Percentiles rank a stretch among this genome's conserved stretches.
phyloP scores from a whole-genome alignment of 129 eudicot genomes.

The Pittosporum tobira region DNA sequence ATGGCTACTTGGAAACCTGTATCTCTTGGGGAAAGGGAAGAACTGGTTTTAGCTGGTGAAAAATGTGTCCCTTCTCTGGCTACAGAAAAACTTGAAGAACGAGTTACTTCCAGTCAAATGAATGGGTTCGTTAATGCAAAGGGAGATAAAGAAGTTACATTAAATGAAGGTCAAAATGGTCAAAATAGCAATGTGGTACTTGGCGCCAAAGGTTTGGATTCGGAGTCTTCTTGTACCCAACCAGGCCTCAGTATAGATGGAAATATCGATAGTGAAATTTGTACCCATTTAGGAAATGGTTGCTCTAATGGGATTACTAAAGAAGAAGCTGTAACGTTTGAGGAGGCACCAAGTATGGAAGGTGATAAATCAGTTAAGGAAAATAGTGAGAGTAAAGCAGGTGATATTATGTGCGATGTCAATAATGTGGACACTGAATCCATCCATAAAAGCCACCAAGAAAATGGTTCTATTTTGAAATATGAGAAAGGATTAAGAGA shows the following conservation, averaged over 20 bases:
- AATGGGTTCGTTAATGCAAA: conserved; percentile 32
- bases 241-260: conserved; percentile 43
- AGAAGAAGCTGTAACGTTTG: conserved; percentile 27
- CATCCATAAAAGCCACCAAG: conserved; percentile 21
- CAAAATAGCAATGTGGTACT: conserved; percentile 23
- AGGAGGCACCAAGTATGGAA: conserved; percentile 19
- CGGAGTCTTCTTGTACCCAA: conserved; percentile 59
- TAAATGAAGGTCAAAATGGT: conserved; percentile 24
- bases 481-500: conserved; percentile 27
- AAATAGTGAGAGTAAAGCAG: conserved; percentile 18
- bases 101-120: conserved; percentile 20
- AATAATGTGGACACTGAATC: conserved; percentile 16
- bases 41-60: conserved; percentile 26
- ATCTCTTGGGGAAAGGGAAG: conserved; percentile 25
- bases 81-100: conserved; percentile 24
- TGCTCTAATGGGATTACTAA: conserved; percentile 38
- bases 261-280: conserved; percentile 29
- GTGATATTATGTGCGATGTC: conserved; percentile 16
- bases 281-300: conserved; percentile 16
- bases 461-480: conserved; percentile 29
- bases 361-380: conserved; percentile 28
- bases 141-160: conserved; percentile 26
- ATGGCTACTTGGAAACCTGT: conserved; percentile 25
- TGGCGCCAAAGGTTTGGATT: conserved; percentile 43
- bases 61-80: conserved; percentile 29